Base-by-base conservation (phyloP, 495 filamentous ascomycete genomes). In the Parathielavia hyrcaniae region DNA sequence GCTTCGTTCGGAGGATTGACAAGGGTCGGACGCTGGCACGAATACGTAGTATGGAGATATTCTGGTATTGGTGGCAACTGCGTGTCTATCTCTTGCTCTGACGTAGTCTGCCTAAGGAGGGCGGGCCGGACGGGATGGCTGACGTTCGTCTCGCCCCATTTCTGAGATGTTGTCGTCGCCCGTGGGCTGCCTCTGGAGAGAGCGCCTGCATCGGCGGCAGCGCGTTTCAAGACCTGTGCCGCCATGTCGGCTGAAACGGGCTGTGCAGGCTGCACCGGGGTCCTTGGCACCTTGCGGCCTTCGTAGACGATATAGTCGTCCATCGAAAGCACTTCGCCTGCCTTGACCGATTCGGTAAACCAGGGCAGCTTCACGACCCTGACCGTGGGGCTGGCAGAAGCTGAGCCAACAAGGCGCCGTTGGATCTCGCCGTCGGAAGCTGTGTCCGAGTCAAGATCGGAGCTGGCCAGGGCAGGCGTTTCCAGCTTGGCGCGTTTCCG, bases 21-120 rank as follows among this genome's bases (percentile, higher is more conserved):
- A 0, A 87, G 88, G 2, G 89, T 86, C 1, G 83, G 82, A 30
- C 95, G 87, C 68, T 95, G 78, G 61, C 93, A 97, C 13, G 91
- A 84, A 66, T 90, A 96, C 5, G 81, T 75, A 12, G 85, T 79
- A 16, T 85, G 76, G 4, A 95, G 79, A 77, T 84, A 95, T 4
- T 83, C 78, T 14, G 91, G 91, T 49, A 79, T 74, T n/a, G 71
- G 81, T 44, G 75, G 87, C 57, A 81, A 73, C 14, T 64, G 60
- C 0, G 48, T 39, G 20, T 65, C 62, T 26, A 54, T 76, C 1
- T 90, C 85, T 50, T 90, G 76, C 45, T 95, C 89, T 7, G 85
- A 85, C 0, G 89, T 92, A 2, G 86, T 84, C 63, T 86, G 74
- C 14, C 82, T 78, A 17, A 85, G 22, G 6, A 67, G 32, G 26